Evolutionary conservation across 768 basidiomycete species (phyloP), one percentile per base, ranked within the genome.

Genomic region (Tylopilus rubrobrunneus): DNA sequence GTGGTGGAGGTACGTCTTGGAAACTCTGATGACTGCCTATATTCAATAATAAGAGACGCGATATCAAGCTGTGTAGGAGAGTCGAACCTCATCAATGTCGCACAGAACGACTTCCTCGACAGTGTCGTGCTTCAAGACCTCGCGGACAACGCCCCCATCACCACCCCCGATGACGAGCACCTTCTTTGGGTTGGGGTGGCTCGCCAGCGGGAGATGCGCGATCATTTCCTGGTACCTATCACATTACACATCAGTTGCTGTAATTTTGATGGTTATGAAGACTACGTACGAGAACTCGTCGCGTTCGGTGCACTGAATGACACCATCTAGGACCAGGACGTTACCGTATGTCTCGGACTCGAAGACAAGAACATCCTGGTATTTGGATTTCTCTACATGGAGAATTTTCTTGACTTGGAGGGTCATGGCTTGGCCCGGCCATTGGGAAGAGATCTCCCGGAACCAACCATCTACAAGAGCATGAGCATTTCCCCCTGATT

Each of bases 141-240:
- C 96, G 47, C 96, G 87, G 43, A 99, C 92, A 56, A 36, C 34
- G 34, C 34, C 34, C 3, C 34, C 34, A 15, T 36, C 34, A 36
- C 34, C 34, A 9, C 34, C 34, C 6, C 34, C 34, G 6, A 36
- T 36, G 34, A 36, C 34, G 14, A 36, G 34, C 34, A 36, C 34
- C 34, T 36, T 36, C 34, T 36, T 36, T 12, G 34, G 34, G 34
- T 36, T 36, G 9, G 34, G 34, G 14, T 36, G 34, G 34, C 34
- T 36, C 11, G 34, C 34, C 12, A 36, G 34, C 7, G 34, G 34
- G 14, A 36, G 34, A 9, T 36, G 34, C 8, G 34, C 81, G 65
- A 99, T 98, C 96, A 98, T 97, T 76, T 99, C 96, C 67, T 98
- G 94, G 73, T 98, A 98, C 12, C 93, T 96, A 64, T 37, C 44